Conservation (phyloP, 495 filamentous ascomycete genomes). For the Viridothelium virens region DNA sequence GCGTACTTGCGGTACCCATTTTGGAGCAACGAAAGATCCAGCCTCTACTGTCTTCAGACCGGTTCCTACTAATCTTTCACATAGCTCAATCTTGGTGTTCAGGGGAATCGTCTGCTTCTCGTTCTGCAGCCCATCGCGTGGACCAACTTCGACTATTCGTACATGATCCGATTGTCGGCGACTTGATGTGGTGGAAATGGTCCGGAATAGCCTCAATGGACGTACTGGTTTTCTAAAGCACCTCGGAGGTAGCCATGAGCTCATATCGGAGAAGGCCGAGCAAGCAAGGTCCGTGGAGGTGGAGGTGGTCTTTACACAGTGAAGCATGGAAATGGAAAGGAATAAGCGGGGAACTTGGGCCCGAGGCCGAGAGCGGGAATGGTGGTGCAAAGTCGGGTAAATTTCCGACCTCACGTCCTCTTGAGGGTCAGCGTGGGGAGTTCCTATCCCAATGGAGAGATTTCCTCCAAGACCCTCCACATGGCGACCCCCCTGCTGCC, state of each 20-base stretch:
- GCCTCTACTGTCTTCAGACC: conserved; percentile 86
- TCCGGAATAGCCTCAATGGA: background rate
- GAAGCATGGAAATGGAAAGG: background rate
- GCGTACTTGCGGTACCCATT: conserved; percentile 93
- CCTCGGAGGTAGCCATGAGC: background rate
- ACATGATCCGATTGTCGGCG: conserved; percentile 35
- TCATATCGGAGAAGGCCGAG: background rate
- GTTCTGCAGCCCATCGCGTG: conserved; percentile 92
- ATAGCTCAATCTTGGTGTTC: conserved; percentile 77
- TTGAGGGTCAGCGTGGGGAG: too few relatives aligned
- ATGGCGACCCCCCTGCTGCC: too few relatives aligned
- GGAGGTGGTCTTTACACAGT: too few relatives aligned
- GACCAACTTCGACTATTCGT: conserved; percentile 83
- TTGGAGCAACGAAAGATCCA: conserved; percentile 87
- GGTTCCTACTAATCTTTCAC: conserved; percentile 71
- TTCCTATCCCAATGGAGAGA: too few relatives aligned
- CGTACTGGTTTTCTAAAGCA: background rate
- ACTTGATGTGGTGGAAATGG: background rate
- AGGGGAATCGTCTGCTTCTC: conserved; percentile 77
- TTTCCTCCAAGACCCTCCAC: too few relatives aligned
- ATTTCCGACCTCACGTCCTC: too few relatives aligned
- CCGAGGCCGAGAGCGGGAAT: background rate
- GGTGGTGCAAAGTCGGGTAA: too few relatives aligned
- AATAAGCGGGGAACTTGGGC: background rate
- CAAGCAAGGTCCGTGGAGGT: too few relatives aligned